Conservation (phyloP, 495 filamentous ascomycete species). For the Usnea hakonensis region DNA sequence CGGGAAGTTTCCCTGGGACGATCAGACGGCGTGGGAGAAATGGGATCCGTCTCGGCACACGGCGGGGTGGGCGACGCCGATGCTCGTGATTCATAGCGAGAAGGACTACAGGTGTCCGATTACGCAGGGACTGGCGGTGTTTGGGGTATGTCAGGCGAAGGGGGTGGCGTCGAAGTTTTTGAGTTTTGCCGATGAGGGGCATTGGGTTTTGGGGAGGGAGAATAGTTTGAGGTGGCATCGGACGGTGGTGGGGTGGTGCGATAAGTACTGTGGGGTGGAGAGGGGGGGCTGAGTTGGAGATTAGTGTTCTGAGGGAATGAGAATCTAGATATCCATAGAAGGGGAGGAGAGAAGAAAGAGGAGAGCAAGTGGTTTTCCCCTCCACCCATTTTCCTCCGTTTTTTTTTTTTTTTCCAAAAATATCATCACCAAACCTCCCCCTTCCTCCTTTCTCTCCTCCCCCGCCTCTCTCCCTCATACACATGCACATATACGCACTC, state of each 20-base stretch:
- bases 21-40: neutral
- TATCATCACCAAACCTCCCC: too few relatives aligned
- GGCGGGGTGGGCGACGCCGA: neutral
- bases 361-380: too few relatives aligned
- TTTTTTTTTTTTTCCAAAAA: too few relatives aligned
- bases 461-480: too few relatives aligned
- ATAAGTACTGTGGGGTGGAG: neutral
- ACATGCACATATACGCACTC: too few relatives aligned
- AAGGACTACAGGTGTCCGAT: neutral
- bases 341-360: too few relatives aligned
- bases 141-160: neutral
- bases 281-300: too few relatives aligned
- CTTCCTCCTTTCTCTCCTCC: too few relatives aligned
- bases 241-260: neutral
- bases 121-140: neutral
- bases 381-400: too few relatives aligned
- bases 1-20: neutral
- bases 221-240: neutral
- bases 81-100: neutral
- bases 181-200: neutral
- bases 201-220: neutral
- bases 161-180: neutral
- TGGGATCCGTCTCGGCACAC: neutral
- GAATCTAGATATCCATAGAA: too few relatives aligned
- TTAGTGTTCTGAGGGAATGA: too few relatives aligned